phyloP scores from a whole-genome alignment of 1,139 yeast genomes.

The Meyerozyma athensensis region DNA sequence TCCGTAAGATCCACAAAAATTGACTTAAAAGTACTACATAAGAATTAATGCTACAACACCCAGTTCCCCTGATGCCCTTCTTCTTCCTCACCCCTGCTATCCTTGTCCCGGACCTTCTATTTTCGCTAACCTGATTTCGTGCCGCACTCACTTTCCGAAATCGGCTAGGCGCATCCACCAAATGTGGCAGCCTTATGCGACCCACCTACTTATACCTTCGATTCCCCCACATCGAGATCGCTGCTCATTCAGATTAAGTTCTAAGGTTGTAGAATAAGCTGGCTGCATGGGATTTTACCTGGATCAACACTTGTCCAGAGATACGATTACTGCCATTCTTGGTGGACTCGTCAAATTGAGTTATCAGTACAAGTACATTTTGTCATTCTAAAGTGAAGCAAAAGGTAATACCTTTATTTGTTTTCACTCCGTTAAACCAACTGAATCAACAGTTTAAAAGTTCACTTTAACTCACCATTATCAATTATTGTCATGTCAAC shows the following conservation, averaged over 20 bases:
- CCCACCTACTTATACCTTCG: background rate
- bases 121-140: too few relatives aligned
- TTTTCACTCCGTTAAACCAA: too few relatives aligned
- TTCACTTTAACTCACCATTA: too few relatives aligned
- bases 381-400: background rate
- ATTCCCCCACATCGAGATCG: background rate
- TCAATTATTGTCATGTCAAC: background rate
- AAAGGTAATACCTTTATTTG: background rate
- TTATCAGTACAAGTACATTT: conserved; percentile 3
- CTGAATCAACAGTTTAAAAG: too few relatives aligned
- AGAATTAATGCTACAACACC: too few relatives aligned
- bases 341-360: conserved; percentile 2
- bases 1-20: too few relatives aligned
- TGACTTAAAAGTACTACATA: too few relatives aligned
- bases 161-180: background rate
- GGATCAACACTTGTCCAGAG: conserved; percentile 4
- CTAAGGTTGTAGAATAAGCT: conserved; percentile 2
- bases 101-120: too few relatives aligned
- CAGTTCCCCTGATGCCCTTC: too few relatives aligned
- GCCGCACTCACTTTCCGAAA: background rate
- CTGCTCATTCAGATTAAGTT: background rate
- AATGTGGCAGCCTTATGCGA: conserved; percentile 1
- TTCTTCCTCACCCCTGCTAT: too few relatives aligned
- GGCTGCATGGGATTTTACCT: conserved; percentile 3
- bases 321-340: conserved; percentile 3